phyloP scores from a whole-genome alignment of 169 alveolate genomes.

The Plasmodium yoelii region DNA sequence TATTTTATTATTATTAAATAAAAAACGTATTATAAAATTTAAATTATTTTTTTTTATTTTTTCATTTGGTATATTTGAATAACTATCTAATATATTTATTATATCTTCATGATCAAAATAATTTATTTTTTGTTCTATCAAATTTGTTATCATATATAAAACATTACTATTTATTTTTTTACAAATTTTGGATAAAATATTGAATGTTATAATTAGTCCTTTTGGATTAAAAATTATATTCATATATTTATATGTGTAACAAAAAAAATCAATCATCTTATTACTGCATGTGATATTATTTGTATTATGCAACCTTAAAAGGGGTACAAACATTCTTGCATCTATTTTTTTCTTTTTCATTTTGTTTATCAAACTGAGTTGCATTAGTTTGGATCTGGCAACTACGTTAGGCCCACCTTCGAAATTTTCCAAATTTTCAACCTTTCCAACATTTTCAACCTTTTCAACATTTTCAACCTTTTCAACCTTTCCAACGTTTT shows the following conservation, averaged over 20 bases:
- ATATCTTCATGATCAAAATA: constrained; percentile 31
- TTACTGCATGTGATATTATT: not conserved
- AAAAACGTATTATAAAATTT: constrained; percentile 48
- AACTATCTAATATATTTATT: constrained; percentile 30
- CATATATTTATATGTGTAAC: constrained; percentile 26
- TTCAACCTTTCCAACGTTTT: too few species aligned
- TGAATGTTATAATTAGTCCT: constrained; percentile 26
- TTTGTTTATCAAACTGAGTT: constrained; percentile 36
- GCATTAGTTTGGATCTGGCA: constrained; percentile 4
- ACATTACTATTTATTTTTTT: constrained; percentile 13
- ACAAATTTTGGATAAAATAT: constrained; percentile 34
- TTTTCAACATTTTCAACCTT: too few species aligned
- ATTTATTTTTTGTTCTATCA: constrained; percentile 51
- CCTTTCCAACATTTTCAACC: too few species aligned
- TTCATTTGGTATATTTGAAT: constrained; percentile 29
- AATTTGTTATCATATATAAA: constrained; percentile 28
- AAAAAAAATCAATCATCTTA: constrained; percentile 1
- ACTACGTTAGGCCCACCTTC: too few species aligned
- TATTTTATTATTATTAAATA: constrained; percentile 46
- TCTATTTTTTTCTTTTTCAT: constrained; percentile 26
- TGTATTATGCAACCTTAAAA: constrained; percentile 6
- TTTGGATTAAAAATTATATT: constrained; percentile 25
- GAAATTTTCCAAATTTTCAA: too few species aligned
- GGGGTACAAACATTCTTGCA: constrained; percentile 37
- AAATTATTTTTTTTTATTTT: constrained; percentile 25